A percentile compares a stretch with the other conserved stretches of the same genome.
Conservation (phyloP, 164 flowering plant genomes). For the Berberis vulgaris region DNA sequence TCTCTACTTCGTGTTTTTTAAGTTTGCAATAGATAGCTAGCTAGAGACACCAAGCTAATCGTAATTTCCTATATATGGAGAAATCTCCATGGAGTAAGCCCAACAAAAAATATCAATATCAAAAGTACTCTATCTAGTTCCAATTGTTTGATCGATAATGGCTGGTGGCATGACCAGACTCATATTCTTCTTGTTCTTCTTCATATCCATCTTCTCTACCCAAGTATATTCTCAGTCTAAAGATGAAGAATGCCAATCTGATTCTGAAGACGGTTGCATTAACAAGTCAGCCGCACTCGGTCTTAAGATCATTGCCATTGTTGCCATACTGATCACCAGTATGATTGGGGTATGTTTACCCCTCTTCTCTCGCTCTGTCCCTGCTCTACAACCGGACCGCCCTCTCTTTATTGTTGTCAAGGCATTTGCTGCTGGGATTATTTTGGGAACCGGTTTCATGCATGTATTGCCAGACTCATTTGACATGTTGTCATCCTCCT, state of each 20-base stretch:
- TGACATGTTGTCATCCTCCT: slow-evolving; percentile 16
- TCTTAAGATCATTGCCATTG: slow-evolving; percentile 23
- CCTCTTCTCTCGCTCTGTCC: slow-evolving; percentile 10
- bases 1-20: too few species aligned
- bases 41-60: too few species aligned
- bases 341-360: slow-evolving; percentile 23
- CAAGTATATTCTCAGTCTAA: background rate
- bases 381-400: slow-evolving; percentile 18
- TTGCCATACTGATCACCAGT: slow-evolving; percentile 17
- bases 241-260: slow-evolving; percentile 11
- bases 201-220: slow-evolving; percentile 6
- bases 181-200: too few species aligned
- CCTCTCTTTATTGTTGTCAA: slow-evolving; percentile 18
- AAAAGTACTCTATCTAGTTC: too few species aligned
- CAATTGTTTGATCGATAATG: too few species aligned
- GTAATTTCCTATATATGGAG: too few species aligned
- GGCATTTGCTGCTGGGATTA: slow-evolving; percentile 27
- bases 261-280: slow-evolving; percentile 7
- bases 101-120: too few species aligned
- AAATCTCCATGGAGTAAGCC: too few species aligned
- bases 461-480: slow-evolving; percentile 29
- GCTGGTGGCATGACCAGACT: too few species aligned
- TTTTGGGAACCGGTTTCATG: slow-evolving; percentile 26
- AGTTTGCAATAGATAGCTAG: too few species aligned
- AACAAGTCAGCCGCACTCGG: slow-evolving; percentile 11